phyloP scores from a whole-genome alignment of 2,329 filamentous ascomycete genomes.

The Arachnomyces sp. region DNA sequence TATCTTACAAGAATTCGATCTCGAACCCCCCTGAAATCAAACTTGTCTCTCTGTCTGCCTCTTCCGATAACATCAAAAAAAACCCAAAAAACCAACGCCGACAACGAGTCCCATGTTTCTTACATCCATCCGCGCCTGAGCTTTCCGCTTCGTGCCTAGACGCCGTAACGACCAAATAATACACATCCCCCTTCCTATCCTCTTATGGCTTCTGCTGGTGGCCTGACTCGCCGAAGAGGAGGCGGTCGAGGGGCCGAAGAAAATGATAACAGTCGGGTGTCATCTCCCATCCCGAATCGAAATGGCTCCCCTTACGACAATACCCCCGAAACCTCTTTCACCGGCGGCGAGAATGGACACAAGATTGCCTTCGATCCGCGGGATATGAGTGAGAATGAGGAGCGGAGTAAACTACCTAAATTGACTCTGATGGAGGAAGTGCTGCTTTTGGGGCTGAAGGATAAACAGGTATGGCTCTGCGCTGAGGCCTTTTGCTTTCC shows the following conservation, averaged over 20 bases:
- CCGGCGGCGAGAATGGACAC: slow-evolving; percentile 81
- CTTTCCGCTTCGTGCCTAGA: slow-evolving; percentile 8
- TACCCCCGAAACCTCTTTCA: slow-evolving; percentile 73
- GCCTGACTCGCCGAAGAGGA: slow-evolving; percentile 62
- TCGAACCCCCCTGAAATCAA: no score
- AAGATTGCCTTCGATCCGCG: slow-evolving; percentile 97
- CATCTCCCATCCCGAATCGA: slow-evolving; percentile 54
- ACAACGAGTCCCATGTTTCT: no score
- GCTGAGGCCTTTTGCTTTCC: no score
- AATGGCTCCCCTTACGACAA: slow-evolving; percentile 52
- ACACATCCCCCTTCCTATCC: slow-evolving; percentile 13
- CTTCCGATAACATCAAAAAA: no score
- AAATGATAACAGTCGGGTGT: slow-evolving; percentile 57
- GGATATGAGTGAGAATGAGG: slow-evolving; percentile 93
- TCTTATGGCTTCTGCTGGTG: slow-evolving; percentile 60
- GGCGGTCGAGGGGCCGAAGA: slow-evolving; percentile 54
- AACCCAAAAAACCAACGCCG: no score
- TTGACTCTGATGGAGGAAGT: slow-evolving; percentile 98
- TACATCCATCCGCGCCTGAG: no score
- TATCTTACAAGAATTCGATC: no score
- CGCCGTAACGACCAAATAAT: no score
- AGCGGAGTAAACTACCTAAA: slow-evolving; percentile 96
- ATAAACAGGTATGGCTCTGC: slow-evolving; percentile 78
- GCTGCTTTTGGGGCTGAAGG: slow-evolving; percentile 87
- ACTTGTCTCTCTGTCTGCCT: no score